Evolutionary conservation across 257 asterid species (phyloP).

Genomic region (Nyctanthes arbortristis): DNA sequence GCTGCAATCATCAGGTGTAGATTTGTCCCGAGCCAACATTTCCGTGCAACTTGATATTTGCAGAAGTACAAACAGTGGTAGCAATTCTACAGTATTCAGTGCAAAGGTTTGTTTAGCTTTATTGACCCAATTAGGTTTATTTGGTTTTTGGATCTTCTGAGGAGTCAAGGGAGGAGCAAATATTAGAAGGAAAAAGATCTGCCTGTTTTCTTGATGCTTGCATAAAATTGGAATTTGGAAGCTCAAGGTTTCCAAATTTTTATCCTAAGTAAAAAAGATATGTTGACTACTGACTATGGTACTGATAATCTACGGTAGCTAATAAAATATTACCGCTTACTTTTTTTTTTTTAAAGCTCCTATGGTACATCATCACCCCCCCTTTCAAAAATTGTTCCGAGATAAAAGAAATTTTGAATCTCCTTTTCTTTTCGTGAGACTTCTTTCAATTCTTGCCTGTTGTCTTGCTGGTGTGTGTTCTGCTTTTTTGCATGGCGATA

Average conservation of each 20-base stretch:
- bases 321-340: not conserved
- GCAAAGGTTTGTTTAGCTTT: conserved; percentile 35
- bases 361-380: not conserved
- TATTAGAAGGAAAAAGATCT: not conserved
- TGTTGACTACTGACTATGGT: not conserved
- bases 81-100: conserved; percentile 11
- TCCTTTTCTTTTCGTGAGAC: not conserved
- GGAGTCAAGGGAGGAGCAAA: not conserved
- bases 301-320: not conserved
- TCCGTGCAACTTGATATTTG: conserved; percentile 66
- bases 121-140: not conserved
- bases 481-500: not conserved
- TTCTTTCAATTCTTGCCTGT: not conserved
- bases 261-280: not conserved
- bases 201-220: not conserved
- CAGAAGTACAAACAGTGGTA: conserved; percentile 35
- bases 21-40: conserved; percentile 56
- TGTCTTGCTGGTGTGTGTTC: not conserved
- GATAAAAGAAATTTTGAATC: not conserved
- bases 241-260: not conserved
- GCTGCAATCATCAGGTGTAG: conserved; percentile 67
- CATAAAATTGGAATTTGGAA: not conserved
- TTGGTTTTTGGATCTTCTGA: not conserved
- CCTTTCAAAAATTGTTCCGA: not conserved
- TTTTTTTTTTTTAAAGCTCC: not conserved